Evolutionary conservation across 148 eudicot species (phyloP).

Genomic region (Heliosperma pusillum): DNA sequence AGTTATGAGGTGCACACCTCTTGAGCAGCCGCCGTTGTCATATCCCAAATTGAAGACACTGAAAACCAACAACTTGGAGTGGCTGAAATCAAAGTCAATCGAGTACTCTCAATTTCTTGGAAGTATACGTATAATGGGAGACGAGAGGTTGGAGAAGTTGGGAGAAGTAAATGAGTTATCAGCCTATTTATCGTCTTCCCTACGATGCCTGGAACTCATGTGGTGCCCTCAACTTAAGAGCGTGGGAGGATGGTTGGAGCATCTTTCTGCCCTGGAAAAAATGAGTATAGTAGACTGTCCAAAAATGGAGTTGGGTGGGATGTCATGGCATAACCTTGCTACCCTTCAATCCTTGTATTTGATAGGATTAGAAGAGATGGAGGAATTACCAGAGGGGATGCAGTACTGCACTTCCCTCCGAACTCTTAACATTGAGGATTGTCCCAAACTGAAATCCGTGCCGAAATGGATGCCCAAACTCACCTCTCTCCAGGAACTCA

Average conservation of each 20-base stretch:
- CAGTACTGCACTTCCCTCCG: conserved; percentile 12
- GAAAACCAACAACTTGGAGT: no score
- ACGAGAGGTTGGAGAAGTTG: no score
- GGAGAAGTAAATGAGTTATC: conserved; percentile 7
- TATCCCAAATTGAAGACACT: neutral
- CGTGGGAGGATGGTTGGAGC: conserved; percentile 9
- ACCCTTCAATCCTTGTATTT: neutral
- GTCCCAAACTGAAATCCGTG: neutral
- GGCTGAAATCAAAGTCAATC: neutral
- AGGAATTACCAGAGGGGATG: conserved; percentile 4
- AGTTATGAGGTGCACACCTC: neutral
- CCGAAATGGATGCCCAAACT: conserved; percentile 18
- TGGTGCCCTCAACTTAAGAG: no score
- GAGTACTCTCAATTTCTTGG: neutral
- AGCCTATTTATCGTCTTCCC: conserved; percentile 12
- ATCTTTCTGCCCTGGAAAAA: conserved; percentile 8
- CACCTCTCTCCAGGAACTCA: conserved; percentile 6
- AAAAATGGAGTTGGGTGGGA: neutral
- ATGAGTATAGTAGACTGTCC: rapidly evolving
- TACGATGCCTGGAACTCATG: neutral
- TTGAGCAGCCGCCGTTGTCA: no score
- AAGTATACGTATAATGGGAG: neutral
- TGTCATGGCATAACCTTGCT: conserved; percentile 1
- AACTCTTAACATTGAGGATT: neutral
- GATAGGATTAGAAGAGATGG: neutral